phyloP scores from a whole-genome alignment of 2,329 filamentous ascomycete genomes.

The Colletotrichum endophyticum region DNA sequence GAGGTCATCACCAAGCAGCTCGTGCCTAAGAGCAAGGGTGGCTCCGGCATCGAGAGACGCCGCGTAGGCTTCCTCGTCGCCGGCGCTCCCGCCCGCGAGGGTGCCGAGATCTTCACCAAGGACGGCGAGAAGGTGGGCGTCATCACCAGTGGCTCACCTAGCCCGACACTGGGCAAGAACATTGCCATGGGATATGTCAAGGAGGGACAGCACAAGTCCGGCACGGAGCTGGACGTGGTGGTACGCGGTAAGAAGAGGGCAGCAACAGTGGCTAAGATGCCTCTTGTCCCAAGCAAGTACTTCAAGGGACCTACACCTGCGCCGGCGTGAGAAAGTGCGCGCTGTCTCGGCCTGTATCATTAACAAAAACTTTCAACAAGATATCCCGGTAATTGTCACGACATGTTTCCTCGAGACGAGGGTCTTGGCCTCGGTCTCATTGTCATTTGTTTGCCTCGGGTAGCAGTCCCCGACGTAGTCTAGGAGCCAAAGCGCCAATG shows the following conservation, averaged over 20 bases:
- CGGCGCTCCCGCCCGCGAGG: constrained; percentile 89
- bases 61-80: constrained; percentile 83
- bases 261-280: constrained; percentile 85
- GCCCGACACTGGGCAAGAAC: constrained; percentile 84
- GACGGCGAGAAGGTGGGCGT: constrained; percentile 73
- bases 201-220: constrained; percentile 81
- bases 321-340: background rate
- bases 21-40: constrained; percentile 74
- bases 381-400: background rate
- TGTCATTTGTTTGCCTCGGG: background rate
- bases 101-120: constrained; percentile 74
- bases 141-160: constrained; percentile 90
- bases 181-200: constrained; percentile 95
- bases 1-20: constrained; percentile 80
- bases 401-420: background rate
- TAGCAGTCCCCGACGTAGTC: background rate
- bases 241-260: constrained; percentile 79
- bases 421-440: background rate
- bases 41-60: constrained; percentile 70
- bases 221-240: constrained; percentile 79
- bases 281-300: constrained; percentile 83
- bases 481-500: background rate
- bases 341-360: background rate
- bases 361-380: constrained; percentile 15
- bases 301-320: constrained; percentile 50